phyloP scores from a whole-genome alignment of 1,284 basidiomycete genomes.

The Trametes polyzona region DNA sequence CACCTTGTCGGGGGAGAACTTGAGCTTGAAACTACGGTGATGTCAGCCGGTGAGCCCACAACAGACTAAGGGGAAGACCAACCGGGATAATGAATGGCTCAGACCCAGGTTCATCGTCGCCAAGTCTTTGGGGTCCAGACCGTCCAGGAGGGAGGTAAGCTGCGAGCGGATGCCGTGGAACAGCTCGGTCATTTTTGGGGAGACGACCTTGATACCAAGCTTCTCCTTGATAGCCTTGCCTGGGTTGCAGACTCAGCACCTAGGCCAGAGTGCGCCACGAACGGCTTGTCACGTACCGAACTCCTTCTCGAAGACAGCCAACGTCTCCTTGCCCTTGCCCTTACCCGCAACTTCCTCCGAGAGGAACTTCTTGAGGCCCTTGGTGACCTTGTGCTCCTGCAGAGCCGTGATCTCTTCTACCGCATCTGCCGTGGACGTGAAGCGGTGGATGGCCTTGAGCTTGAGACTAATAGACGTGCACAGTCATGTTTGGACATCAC shows the following conservation, averaged over 20 bases:
- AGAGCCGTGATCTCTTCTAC: slow-evolving; percentile 97
- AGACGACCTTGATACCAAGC: slow-evolving; percentile 84
- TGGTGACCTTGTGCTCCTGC: slow-evolving; percentile 92
- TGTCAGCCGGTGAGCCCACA: not conserved
- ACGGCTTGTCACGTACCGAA: slow-evolving; percentile 64
- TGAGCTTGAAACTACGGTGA: slow-evolving; percentile 87
- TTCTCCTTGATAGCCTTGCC: slow-evolving; percentile 82
- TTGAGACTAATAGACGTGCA: slow-evolving; percentile 67
- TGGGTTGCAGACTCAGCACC: not conserved
- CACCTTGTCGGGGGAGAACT: slow-evolving; percentile 99
- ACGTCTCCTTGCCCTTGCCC: slow-evolving; percentile 86
- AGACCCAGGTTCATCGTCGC: slow-evolving; percentile 98
- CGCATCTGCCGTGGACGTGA: slow-evolving; percentile 95
- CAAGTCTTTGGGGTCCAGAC: slow-evolving; percentile 92
- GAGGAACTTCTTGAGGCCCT: slow-evolving; percentile 93
- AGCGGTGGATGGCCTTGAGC: slow-evolving; percentile 94
- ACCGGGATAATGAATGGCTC: slow-evolving; percentile 94
- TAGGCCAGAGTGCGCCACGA: slow-evolving; percentile 54
- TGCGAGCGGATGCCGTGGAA: slow-evolving; percentile 97
- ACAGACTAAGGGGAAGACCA: slow-evolving; percentile 2
- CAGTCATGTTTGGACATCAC: not conserved
- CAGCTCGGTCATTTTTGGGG: slow-evolving; percentile 75
- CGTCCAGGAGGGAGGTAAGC: slow-evolving; percentile 85
- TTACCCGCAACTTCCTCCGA: slow-evolving; percentile 86
- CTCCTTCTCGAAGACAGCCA: slow-evolving; percentile 90